These are phyloP conservation scores for Aspergillus cristatus DNA, from an alignment of 495 filamentous ascomycete genomes.

Conservation along the genomic window DNA sequence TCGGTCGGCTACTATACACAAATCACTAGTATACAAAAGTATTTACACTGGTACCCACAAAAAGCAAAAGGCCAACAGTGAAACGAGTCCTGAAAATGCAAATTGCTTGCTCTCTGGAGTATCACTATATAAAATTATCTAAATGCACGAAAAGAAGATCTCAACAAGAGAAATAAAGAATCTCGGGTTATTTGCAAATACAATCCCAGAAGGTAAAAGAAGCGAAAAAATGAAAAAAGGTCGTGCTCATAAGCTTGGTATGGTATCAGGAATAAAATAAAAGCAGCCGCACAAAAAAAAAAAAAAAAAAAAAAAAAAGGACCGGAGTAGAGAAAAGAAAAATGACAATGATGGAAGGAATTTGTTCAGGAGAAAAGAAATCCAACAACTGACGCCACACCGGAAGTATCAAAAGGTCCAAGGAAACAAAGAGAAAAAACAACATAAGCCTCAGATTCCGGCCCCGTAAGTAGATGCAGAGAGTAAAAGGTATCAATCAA, in stretches of 20 bases:
- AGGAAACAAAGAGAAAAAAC: constrained; percentile 8
- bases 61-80: no score
- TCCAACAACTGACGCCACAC: constrained; percentile 25
- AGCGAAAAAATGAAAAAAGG: constrained; percentile 8
- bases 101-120: background rate
- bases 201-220: constrained; percentile 22
- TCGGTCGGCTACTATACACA: no score
- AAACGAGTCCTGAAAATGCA: no score
- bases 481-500: constrained; percentile 20
- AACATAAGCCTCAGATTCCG: constrained; percentile 14
- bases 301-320: constrained; percentile 3
- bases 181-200: constrained; percentile 24
- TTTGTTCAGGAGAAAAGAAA: constrained; percentile 8
- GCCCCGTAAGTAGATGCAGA: constrained; percentile 19
- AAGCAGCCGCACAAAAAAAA: constrained; percentile 5
- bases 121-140: constrained; percentile 6
- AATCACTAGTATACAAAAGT: no score
- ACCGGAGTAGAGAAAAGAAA: constrained; percentile 7
- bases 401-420: constrained; percentile 10
- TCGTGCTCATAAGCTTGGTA: constrained; percentile 33
- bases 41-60: no score
- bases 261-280: constrained; percentile 22
- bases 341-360: constrained; percentile 5
- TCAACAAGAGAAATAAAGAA: constrained; percentile 4
- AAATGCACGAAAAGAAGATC: constrained; percentile 5